Base-by-base conservation (phyloP, 768 basidiomycete species). In the Phlebiopsis flavidoalba region DNA sequence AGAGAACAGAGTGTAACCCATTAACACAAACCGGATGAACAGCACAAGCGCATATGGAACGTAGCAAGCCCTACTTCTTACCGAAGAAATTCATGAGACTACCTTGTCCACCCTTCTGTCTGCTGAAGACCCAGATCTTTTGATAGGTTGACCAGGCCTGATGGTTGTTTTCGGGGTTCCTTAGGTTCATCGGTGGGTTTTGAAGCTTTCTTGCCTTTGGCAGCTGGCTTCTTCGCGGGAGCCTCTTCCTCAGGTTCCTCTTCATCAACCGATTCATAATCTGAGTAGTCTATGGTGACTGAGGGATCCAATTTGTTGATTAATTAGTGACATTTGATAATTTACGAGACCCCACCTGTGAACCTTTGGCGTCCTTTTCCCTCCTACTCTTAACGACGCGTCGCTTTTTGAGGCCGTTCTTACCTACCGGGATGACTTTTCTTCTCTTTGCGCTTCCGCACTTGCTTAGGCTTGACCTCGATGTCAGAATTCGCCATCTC, bases 211-310 rank as follows among this genome's bases (percentile, higher is more conserved):
- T 62, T 70, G 8, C 60, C 53, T 52, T 64, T 63, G 15, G 60
- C 33, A 3, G 35, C 21, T 1, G 51, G n/a, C 56, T 62, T 63
- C 53, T 26, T 50, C 1, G 58, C 47, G 36, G 63, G 57, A 22
- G 54, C 53, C 46, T 64, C 61, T 26, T 70, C 78, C 26, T 31
- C 26, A 2, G 72, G 71, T 60, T 80, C 83, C 31, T 86, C 79
- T 59, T 85, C 88, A 8, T 81, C 82, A 8, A 88, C 87, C 8
- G 89, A 91, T 72, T 93, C 91, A 67, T 89, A 93, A 17, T 83
- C 84, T 7, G 89, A 89, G 69, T 89, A 88, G 69, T 93, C 91
- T 68, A 90, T 87, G 40, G 80, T 86, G 15, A 82, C 91, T 93
- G 64, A 0, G 55, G 48, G 10, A 43, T 26, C n/a, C n/a, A 21